Evolutionary conservation across 768 basidiomycete species (phyloP).

Genomic region (Podaxis sp.): DNA sequence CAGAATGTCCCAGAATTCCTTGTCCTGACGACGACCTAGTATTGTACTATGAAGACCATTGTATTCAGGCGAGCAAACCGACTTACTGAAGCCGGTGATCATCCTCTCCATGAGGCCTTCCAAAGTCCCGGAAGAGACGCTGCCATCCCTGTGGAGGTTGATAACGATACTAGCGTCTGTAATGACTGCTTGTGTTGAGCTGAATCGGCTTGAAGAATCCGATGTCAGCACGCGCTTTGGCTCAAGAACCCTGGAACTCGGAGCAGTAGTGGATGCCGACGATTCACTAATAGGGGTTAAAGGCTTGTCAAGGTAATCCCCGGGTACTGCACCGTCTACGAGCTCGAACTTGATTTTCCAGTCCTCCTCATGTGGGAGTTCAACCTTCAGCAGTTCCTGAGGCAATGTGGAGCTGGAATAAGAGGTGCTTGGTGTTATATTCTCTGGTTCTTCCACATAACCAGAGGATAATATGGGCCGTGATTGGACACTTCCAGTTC

Average conservation of each 20-base stretch:
- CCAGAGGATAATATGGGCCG: no score
- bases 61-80: not conserved
- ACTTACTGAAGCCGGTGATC: conserved; percentile 35
- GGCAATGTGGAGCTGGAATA: not conserved
- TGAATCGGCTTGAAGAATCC: no score
- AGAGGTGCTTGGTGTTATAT: not conserved
- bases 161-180: no score
- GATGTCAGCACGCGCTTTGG: no score
- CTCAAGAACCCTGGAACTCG: no score
- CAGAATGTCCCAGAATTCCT: conserved; percentile 41
- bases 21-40: conserved; percentile 31
- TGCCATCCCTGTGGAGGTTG: conserved; percentile 25
- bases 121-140: conserved; percentile 39
- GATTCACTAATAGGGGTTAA: no score
- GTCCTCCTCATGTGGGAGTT: conserved; percentile 14
- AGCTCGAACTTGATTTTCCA: conserved; percentile 23
- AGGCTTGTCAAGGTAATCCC: no score
- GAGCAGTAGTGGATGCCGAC: no score
- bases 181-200: no score
- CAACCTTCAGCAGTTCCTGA: not conserved
- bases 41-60: no score
- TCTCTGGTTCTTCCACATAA: not conserved
- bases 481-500: not conserved
- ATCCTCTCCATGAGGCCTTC: conserved; percentile 42
- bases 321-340: no score